phyloP scores from a whole-genome alignment of 2,329 filamentous ascomycete genomes.

The Scleromitrula shiraiana region DNA sequence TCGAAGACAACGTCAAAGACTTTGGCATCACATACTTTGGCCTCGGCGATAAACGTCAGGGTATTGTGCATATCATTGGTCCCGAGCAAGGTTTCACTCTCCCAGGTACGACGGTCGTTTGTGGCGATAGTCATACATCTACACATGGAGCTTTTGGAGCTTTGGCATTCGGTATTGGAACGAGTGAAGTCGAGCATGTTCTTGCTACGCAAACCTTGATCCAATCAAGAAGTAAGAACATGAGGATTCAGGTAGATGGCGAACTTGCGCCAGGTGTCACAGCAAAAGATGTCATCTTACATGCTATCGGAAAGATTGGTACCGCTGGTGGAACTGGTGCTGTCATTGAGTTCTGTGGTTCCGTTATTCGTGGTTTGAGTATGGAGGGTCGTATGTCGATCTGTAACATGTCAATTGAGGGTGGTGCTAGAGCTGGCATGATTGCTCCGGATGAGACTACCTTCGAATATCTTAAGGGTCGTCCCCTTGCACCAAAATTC shows the following conservation, averaged over 20 bases:
- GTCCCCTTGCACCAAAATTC: conserved; percentile 73
- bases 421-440: conserved; percentile 90
- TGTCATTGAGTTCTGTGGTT: conserved; percentile 96
- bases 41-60: conserved; percentile 90
- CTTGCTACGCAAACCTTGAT: conserved; percentile 93
- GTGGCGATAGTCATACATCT: conserved; percentile 95
- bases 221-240: conserved; percentile 95
- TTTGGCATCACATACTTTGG: conserved; percentile 97
- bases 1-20: conserved; percentile 95
- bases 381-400: conserved; percentile 99
- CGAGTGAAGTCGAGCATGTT: conserved; percentile 97
- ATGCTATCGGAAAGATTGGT: conserved; percentile 88
- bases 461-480: conserved; percentile 89
- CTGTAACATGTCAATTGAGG: conserved; percentile 99
- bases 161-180: conserved; percentile 94
- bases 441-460: conserved; percentile 90
- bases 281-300: conserved; percentile 90
- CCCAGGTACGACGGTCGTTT: conserved; percentile 92
- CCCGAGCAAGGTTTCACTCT: conserved; percentile 98
- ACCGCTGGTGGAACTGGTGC: conserved; percentile 90
- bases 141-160: conserved; percentile 96
- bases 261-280: conserved; percentile 84
- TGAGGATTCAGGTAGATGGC: conserved; percentile 93
- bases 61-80: conserved; percentile 97
- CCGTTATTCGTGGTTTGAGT: conserved; percentile 78